These are phyloP conservation scores for Paraphoma sp. DNA, from an alignment of 2,329 filamentous ascomycete genomes.

Conservation along the genomic window DNA sequence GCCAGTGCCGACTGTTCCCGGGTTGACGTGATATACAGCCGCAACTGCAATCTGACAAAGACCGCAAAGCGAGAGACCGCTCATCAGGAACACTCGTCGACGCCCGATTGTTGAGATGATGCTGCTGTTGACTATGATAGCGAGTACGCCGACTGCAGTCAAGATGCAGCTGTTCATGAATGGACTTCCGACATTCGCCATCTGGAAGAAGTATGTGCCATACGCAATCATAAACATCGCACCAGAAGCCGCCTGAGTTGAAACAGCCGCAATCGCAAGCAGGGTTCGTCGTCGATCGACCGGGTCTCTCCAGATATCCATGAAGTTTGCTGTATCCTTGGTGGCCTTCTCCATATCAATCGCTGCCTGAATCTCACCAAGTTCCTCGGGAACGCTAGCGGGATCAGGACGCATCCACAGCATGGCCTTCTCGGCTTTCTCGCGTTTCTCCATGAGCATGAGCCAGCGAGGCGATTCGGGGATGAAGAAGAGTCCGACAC, in stretches of 20 bases:
- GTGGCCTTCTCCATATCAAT: slow-evolving; percentile 48
- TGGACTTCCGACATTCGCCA: slow-evolving; percentile 46
- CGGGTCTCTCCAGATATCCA: slow-evolving; percentile 60
- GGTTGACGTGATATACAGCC: slow-evolving; percentile 58
- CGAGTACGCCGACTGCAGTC: slow-evolving; percentile 60
- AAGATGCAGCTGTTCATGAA: slow-evolving; percentile 66
- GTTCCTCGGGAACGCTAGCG: slow-evolving; percentile 25
- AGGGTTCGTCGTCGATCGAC: slow-evolving; percentile 60
- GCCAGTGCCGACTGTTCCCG: slow-evolving; percentile 47
- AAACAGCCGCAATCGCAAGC: slow-evolving; percentile 57
- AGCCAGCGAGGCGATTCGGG: slow-evolving; percentile 56
- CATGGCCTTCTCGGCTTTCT: slow-evolving; percentile 27
- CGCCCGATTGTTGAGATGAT: slow-evolving; percentile 62
- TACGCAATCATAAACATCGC: slow-evolving; percentile 57
- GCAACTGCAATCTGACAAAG: slow-evolving; percentile 62
- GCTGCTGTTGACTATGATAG: slow-evolving; percentile 60
- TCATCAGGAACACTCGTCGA: slow-evolving; percentile 60
- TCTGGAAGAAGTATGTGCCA: slow-evolving; percentile 44
- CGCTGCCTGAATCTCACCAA: slow-evolving; percentile 35
- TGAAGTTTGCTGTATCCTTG: slow-evolving; percentile 58
- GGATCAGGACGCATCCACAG: slow-evolving; percentile 37
- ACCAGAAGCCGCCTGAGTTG: slow-evolving; percentile 61
- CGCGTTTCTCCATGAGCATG: slow-evolving; percentile 24
- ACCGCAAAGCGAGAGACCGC: slow-evolving; percentile 62
- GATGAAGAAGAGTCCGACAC: slow-evolving; percentile 47